Conservation (phyloP, 1,284 basidiomycete species). For the Wallemia ichthyophaga region DNA sequence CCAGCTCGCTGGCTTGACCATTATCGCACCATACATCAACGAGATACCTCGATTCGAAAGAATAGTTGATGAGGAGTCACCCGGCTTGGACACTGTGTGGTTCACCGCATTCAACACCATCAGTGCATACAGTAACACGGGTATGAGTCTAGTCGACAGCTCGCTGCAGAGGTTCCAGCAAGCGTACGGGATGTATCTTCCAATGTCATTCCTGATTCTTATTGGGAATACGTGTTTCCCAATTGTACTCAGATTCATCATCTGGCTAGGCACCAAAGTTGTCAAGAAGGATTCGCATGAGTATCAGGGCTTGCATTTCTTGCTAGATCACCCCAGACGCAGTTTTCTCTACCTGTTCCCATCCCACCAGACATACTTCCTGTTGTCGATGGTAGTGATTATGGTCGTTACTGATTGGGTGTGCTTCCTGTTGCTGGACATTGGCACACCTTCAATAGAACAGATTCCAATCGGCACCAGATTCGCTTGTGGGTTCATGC, state of each 20-base stretch:
- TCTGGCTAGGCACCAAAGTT: constrained; percentile 37
- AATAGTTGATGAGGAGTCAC: constrained; percentile 27
- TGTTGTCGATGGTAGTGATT: constrained; percentile 31
- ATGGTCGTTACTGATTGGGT: constrained; percentile 64
- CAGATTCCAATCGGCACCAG: constrained; percentile 36
- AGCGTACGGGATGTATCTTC: constrained; percentile 49
- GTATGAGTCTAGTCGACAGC: constrained; percentile 58
- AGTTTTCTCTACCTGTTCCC: constrained; percentile 91
- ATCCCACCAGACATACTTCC: constrained; percentile 79
- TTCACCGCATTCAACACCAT: constrained; percentile 10
- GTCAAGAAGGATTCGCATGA: constrained; percentile 29
- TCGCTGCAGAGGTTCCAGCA: constrained; percentile 66
- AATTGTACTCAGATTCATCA: constrained; percentile 13
- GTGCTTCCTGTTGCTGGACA: constrained; percentile 61
- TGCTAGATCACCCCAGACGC: constrained; percentile 82
- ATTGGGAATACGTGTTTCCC: constrained; percentile 7
- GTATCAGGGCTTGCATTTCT: constrained; percentile 58
- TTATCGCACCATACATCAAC: constrained; percentile 48
- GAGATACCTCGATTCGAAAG: constrained; percentile 21
- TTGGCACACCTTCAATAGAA: constrained; percentile 42
- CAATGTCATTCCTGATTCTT: constrained; percentile 5
- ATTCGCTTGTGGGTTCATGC: constrained; percentile 32
- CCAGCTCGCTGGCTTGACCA: constrained; percentile 33
- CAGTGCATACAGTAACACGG: constrained; percentile 35
- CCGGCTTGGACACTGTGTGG: constrained; percentile 30